Conservation (phyloP, 78 protist genomes). For the Planoprotostelium fungivorum region DNA sequence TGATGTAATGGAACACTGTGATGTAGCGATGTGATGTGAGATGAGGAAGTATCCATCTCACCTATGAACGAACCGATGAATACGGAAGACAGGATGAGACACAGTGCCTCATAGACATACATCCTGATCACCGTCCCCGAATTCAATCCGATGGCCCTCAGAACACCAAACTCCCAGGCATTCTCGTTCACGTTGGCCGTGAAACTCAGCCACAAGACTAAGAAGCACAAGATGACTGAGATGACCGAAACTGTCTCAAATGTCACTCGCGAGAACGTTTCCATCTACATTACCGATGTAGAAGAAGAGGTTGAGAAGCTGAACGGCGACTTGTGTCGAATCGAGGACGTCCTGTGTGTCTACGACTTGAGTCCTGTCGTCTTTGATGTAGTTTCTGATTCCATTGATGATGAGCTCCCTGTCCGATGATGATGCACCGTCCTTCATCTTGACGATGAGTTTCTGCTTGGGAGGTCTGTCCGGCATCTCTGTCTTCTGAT, state of each 20-base stretch:
- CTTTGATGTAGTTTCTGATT: slow-evolving; percentile 26
- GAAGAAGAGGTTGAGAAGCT: slow-evolving; percentile 56
- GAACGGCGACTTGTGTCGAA: slow-evolving; percentile 26
- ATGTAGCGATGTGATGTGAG: not conserved
- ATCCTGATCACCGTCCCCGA: slow-evolving; percentile 50
- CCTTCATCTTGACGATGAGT: slow-evolving; percentile 21
- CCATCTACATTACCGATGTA: slow-evolving; percentile 6
- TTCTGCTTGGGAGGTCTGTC: slow-evolving; percentile 24
- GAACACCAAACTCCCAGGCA: slow-evolving; percentile 90
- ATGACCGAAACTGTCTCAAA: slow-evolving; percentile 47
- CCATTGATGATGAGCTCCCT: slow-evolving; percentile 53
- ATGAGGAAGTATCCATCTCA: slow-evolving; percentile 4
- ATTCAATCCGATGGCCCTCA: slow-evolving; percentile 80
- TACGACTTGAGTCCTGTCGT: slow-evolving; percentile 37
- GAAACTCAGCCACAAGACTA: slow-evolving; percentile 86
- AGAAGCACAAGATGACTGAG: slow-evolving; percentile 70
- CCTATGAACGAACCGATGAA: slow-evolving; percentile 26
- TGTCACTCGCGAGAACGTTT: not conserved
- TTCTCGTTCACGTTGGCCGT: slow-evolving; percentile 83
- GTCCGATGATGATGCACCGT: slow-evolving; percentile 17
- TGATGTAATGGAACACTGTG: too few species aligned
- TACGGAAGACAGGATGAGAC: slow-evolving; percentile 43
- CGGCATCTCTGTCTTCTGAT: not conserved
- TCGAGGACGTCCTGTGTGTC: slow-evolving; percentile 33
- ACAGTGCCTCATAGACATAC: slow-evolving; percentile 75